Base-by-base conservation (phyloP, 768 basidiomycete genomes). In the Hortiboletus flavorubellus region DNA sequence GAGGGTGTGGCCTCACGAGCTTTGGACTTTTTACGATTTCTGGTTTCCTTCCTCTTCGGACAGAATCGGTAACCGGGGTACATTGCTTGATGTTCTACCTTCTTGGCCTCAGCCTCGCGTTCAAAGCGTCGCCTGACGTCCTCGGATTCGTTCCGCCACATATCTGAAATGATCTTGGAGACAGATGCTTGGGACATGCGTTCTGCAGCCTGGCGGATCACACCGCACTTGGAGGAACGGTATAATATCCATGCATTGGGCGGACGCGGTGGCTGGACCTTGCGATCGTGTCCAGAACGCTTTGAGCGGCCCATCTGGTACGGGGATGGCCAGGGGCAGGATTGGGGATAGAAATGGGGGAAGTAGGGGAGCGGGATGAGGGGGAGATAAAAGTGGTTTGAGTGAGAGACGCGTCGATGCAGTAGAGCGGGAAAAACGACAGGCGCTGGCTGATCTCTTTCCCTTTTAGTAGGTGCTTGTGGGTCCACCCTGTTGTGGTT, bases 191-290 rank as follows among this genome's bases (percentile, higher is more conserved):
- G 89, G 7, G 80, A 69, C 7, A 73, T 49, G 38, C 77, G 58
- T 55, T 72, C 59, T 35, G 59, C 54, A 66, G 11, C 73, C 66
- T 55, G 69, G 30, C 55, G 55, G 21, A 65, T 38, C 21, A 6
- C 0, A 1, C 1, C 71, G 41, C 81, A 73, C 64, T 80, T 83
- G 57, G 82, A 78, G 3, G 86, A 82, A 40, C 91, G 82, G 69
- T 88, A 93, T 15, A 92, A 59, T 55, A 93, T 92, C 88, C 89
- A 93, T 0, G 90, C 84, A 65, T 92, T 93, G 10, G 85, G 83
- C 4, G 91, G 90, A 0, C 91, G 79, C 10, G 86, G 85, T 5
- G 78, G 76, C 52, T 76, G 70, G 16, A 71, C 56, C 47, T 53
- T 60, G 52, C 53, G 47, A 21, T 35, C 64, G 51, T 44, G 50